Percentiles rank a stretch among this genome's conserved stretches.
These are phyloP conservation scores for Chernovozyma sophiae-reginae DNA, from an alignment of 1,139 yeast genomes.

Conservation along the genomic window DNA sequence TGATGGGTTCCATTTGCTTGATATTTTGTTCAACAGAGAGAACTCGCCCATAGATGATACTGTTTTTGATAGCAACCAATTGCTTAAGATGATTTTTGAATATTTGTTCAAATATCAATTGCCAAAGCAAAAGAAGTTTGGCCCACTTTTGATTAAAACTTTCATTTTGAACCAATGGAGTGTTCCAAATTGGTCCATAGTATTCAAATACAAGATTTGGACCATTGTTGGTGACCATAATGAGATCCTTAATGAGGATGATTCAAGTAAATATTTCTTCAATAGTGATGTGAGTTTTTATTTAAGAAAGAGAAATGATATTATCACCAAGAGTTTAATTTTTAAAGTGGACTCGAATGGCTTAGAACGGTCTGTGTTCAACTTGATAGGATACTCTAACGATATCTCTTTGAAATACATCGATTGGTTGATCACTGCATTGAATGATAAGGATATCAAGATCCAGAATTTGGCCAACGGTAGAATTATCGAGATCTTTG, in stretches of 20 bases:
- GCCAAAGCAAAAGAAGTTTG: conserved; percentile 33
- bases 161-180: conserved; percentile 46
- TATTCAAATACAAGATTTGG: conserved; percentile 34
- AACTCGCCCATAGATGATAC: conserved; percentile 25
- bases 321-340: neutral
- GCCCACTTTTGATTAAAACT: conserved; percentile 32
- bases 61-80: conserved; percentile 25
- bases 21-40: conserved; percentile 11
- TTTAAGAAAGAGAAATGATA: neutral
- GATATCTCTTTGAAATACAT: conserved; percentile 36
- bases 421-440: conserved; percentile 53
- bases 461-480: conserved; percentile 53
- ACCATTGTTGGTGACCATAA: conserved; percentile 22
- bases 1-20: conserved; percentile 52
- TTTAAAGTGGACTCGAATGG: neutral
- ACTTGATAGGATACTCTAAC: conserved; percentile 41
- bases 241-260: conserved; percentile 11
- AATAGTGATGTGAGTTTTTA: conserved; percentile 10
- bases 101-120: conserved; percentile 27
- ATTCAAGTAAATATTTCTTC: neutral
- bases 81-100: conserved; percentile 23
- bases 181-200: conserved; percentile 26
- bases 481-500: conserved; percentile 53
- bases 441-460: conserved; percentile 37
- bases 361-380: conserved; percentile 32